These are phyloP conservation scores for Rhinocladiella similis DNA, from an alignment of 2,329 filamentous ascomycete genomes.

Conservation along the genomic window DNA sequence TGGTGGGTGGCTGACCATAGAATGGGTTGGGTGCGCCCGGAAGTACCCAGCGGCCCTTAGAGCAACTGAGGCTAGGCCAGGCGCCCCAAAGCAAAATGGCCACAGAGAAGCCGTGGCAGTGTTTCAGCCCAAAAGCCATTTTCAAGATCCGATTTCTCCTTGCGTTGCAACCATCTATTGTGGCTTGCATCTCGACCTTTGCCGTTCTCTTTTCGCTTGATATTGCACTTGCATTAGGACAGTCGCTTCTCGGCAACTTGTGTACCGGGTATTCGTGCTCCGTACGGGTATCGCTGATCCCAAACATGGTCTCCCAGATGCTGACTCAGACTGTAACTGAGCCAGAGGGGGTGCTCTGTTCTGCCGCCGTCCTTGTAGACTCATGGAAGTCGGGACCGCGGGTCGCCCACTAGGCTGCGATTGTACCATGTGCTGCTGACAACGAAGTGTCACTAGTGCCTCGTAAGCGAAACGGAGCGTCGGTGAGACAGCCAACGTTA, in stretches of 20 bases:
- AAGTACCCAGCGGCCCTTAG: neutral
- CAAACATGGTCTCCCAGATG: neutral
- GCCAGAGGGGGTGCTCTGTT: too few relatives aligned
- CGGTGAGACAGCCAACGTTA: neutral
- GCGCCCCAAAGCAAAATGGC: neutral
- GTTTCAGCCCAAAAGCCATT: neutral
- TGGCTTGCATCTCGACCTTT: neutral
- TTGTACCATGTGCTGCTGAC: too few relatives aligned
- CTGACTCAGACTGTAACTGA: neutral
- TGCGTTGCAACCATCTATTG: neutral
- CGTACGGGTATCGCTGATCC: neutral
- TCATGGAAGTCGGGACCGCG: too few relatives aligned
- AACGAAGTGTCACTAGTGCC: too few relatives aligned
- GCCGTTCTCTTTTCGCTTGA: neutral
- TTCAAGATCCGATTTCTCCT: neutral
- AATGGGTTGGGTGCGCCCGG: neutral
- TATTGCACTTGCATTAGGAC: neutral
- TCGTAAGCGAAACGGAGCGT: too few relatives aligned
- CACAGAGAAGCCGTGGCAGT: neutral
- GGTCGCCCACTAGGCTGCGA: too few relatives aligned
- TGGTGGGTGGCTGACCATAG: neutral
- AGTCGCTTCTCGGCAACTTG: neutral
- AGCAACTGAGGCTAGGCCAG: neutral
- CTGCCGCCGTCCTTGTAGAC: neutral
- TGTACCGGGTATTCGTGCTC: neutral